Evolutionary conservation across 805 yeast genomes (phyloP).

Genomic region (Candida argentea): DNA sequence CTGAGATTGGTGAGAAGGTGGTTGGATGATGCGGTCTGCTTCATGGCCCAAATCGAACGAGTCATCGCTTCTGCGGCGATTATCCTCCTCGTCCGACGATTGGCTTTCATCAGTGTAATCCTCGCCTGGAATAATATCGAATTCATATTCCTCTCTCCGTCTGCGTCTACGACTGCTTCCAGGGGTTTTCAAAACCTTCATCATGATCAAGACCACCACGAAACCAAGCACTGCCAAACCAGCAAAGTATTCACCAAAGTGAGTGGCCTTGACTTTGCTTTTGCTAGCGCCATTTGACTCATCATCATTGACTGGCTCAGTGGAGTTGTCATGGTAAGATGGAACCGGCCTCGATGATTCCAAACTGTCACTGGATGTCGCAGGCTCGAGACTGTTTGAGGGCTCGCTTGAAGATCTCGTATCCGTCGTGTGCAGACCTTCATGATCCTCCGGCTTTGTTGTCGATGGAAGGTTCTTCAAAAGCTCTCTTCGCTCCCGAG

Average conservation of each 20-base stretch:
- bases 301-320: slow-evolving; percentile 2
- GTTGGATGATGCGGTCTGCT: slow-evolving; percentile 4
- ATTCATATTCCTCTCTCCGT: slow-evolving; percentile 63
- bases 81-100: slow-evolving; percentile 23
- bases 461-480: slow-evolving; percentile 3
- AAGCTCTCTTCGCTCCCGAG: slow-evolving; percentile 21
- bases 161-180: slow-evolving; percentile 41
- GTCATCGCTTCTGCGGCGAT: slow-evolving; percentile 9
- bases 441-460: slow-evolving; percentile 2
- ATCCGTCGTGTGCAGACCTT: slow-evolving; percentile 3
- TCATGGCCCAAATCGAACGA: slow-evolving; percentile 24
- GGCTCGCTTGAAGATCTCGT: slow-evolving; percentile 1
- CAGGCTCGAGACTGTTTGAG: background rate
- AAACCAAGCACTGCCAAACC: slow-evolving; percentile 53
- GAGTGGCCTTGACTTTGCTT: slow-evolving; percentile 26
- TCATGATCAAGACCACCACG: slow-evolving; percentile 33
- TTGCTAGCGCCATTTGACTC: no score
- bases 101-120: slow-evolving; percentile 37
- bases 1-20: background rate
- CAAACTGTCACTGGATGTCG: background rate
- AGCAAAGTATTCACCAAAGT: slow-evolving; percentile 53
- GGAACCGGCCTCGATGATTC: background rate
- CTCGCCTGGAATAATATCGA: slow-evolving; percentile 68
- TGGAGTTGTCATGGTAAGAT: slow-evolving; percentile 1
- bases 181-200: slow-evolving; percentile 33